Base-by-base conservation (phyloP, 352 stramenopile species). In the Phytophthora macrochlamydospora region DNA sequence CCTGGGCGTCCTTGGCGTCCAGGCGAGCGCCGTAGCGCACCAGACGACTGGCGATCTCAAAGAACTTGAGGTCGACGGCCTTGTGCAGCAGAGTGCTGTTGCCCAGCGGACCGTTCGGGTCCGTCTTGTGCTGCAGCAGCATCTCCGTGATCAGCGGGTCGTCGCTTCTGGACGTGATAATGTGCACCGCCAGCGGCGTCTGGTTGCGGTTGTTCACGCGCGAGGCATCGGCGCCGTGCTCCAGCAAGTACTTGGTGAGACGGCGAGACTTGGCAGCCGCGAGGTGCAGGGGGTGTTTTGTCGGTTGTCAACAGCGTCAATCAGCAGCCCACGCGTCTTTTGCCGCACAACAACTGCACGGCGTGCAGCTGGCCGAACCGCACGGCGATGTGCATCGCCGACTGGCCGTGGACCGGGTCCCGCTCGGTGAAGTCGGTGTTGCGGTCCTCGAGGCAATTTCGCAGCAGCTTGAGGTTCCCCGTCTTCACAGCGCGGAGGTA, bases 71-170 rank as follows among this genome's bases (percentile, higher is more conserved):
- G 40, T 95, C 86, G 8, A 95, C 64, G 0, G 86, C 88, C 43
- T 85, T 85, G 72, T 95, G 88, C 24, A 95, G 62, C 43, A 92
- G 50, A 14, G 85, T 90, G 58, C 83, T 87, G 54, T 80, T 79
- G 49, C 90, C 84, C 7, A 94, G 64, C 45, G 51, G 7, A 3
- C 83, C 73, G 53, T 95, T 94, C 35, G 88, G 72, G 45, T 95
- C 79, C 13, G 86, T 76, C 53, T 88, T 83, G 72, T 93, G 79
- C 64, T 86, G 73, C 43, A 95, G 64, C 51, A 95, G 57, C 79
- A 95, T 93, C 67, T 94, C 88, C 4, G 81, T 53, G 51, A 94
- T 83, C 51, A 92, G 59, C 51, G 88, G 86, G 24, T 95, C 88
- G 52, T 95, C 88, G 8, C 76, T 79, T 42, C 80, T 89, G 35